These are phyloP conservation scores for Diaporthe batatas DNA, from an alignment of 2,329 filamentous ascomycete genomes.

Conservation along the genomic window DNA sequence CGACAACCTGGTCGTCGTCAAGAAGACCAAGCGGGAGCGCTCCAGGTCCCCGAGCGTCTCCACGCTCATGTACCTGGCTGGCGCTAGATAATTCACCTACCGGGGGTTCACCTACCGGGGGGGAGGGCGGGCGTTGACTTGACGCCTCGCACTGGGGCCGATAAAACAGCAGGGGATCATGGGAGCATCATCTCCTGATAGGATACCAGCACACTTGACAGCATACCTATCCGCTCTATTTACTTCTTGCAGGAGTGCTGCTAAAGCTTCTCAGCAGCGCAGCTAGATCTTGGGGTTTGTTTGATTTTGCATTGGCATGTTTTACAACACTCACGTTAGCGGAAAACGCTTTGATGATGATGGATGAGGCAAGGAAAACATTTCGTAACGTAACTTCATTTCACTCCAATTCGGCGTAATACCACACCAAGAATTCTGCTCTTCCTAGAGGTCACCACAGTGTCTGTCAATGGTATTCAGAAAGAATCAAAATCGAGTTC, in stretches of 20 bases:
- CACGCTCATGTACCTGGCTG: slow-evolving; percentile 68
- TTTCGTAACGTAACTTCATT: slow-evolving; percentile 27
- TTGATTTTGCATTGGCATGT: slow-evolving; percentile 3
- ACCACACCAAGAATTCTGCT: slow-evolving; percentile 15
- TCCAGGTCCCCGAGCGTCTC: slow-evolving; percentile 67
- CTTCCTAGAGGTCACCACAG: slow-evolving; percentile 26
- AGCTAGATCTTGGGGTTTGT: background rate
- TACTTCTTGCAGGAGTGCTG: slow-evolving; percentile 11
- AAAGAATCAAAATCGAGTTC: slow-evolving; percentile 17
- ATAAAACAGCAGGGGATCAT: background rate
- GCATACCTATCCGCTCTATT: background rate
- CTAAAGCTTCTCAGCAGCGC: background rate
- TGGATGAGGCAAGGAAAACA: slow-evolving; percentile 8
- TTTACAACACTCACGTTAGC: slow-evolving; percentile 19
- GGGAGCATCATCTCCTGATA: background rate
- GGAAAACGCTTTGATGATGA: slow-evolving; percentile 4
- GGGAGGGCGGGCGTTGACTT: no score
- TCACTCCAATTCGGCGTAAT: slow-evolving; percentile 10
- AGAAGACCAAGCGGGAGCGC: slow-evolving; percentile 69
- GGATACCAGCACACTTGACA: background rate
- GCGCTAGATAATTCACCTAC: slow-evolving; percentile 45
- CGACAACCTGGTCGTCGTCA: slow-evolving; percentile 67
- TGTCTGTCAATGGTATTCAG: slow-evolving; percentile 34
- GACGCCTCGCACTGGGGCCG: background rate
- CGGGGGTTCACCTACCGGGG: background rate